Evolutionary conservation across 2,329 filamentous ascomycete species (phyloP), one percentile per base, ranked within the genome.

Genomic region (Colletotrichum navitas): DNA sequence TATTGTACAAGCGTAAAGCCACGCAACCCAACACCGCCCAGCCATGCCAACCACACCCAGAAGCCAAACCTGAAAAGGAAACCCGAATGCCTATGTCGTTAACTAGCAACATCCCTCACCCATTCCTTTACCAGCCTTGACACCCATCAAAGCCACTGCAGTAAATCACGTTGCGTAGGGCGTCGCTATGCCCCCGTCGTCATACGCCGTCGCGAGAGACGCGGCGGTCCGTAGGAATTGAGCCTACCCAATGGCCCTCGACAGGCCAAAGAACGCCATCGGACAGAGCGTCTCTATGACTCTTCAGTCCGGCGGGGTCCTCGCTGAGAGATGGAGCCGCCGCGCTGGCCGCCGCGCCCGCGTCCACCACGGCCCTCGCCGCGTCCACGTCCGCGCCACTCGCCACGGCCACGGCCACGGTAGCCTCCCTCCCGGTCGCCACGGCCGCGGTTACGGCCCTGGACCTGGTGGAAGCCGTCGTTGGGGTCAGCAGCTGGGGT

Each of bases 381-480:
- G 66, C 87, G 65, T 47, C 85, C 86, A 72, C 88, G 84, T 39
- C 87, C 87, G 67, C 88, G 84, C 74, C 82, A 81, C 60, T 86
- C 83, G 54, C 85, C 85, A 73, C 86, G 82, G 49, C 79, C 78
- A 45, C 83, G 84, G 47, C 86, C 83, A 63, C 69, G 69, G 54
- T 71, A 82, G 66, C 83, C 80, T 45, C 83, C 84, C 66, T 89
- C 88, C 61, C 88, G 84, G 68, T 85, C 86, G 76, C 85, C 85
- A 67, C 87, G 87, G 65, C 84, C 85, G 70, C 86, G 86, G 80
- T 88, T 88, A 77, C 89, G 88, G 69, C 85, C 82, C 77, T 89
- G 89, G 14, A 94, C 92, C 77, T 92, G 89, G 71, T 92, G 90
- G 85, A 94, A 94, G 32, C 92, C 92, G 77, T 94, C 92, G 75